Base-by-base conservation (phyloP, 2,329 filamentous ascomycete species). In the Geosmithia morbida region DNA sequence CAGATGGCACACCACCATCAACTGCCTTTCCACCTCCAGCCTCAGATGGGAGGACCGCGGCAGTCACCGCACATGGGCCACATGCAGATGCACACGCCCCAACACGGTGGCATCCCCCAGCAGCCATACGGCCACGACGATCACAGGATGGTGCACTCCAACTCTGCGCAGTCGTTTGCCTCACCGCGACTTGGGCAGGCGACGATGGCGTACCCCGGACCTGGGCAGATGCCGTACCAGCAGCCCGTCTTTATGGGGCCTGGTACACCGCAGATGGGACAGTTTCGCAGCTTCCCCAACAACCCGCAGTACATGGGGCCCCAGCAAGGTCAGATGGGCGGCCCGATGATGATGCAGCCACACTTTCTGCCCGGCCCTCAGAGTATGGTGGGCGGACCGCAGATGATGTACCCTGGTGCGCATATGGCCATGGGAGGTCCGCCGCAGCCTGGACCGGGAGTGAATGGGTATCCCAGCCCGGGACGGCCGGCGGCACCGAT, bases 141-240 rank as follows among this genome's bases (percentile, higher is more conserved):
- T 49, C 86, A 89, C 58, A 79, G 88, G 46, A 94, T 96, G 85
- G 85, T 92, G 67, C 86, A 85, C 49, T 85, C 82, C 7, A 88
- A 83, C 54, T 88, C 85, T 20, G 81, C 81, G 3, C 87, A 89
- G 56, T 87, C 87, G 2, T 92, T 87, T 61, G 83, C 86, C 8
- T 95, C 89, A 16, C 88, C 90, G 45, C 80, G 88, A 46, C 75
- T 88, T 55, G 75, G 79, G 46, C 83, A 81, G 52, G 74, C 79
- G 16, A 78, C 81, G 29, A 77, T 87, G 61, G 76, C 77, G 2
- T 89, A 88, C 54, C 76, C 77, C 18, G 75, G 77, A 13, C 80
- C 81, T 51, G 75, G 77, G 19, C 81, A 87, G 57, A 72, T 87
- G 54, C 74, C 77, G 14, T 88, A 84, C 59, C 79, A 75, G 41